Percentiles rank a stretch among this genome's conserved stretches.
phyloP scores from a whole-genome alignment of 768 basidiomycete species.

The Clitopilus hobsonii region DNA sequence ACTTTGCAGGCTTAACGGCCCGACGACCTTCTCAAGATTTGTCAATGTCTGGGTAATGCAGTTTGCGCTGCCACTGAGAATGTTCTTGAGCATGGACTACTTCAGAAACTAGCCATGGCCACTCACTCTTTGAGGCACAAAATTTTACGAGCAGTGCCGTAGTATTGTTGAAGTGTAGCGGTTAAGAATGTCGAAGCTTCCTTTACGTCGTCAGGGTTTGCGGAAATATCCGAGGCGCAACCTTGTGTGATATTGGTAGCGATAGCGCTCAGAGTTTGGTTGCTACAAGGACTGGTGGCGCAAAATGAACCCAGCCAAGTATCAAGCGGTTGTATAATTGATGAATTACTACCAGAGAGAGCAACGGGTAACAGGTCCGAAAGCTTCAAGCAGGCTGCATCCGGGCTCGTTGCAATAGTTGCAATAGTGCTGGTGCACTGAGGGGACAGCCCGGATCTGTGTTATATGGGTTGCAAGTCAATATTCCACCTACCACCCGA shows the following conservation, averaged over 20 bases:
- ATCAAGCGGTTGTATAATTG: slow-evolving; percentile 44
- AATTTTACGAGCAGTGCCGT: slow-evolving; percentile 51
- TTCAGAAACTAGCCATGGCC: background rate
- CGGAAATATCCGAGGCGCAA: slow-evolving; percentile 33
- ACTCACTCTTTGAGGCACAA: slow-evolving; percentile 63
- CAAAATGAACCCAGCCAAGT: slow-evolving; percentile 58
- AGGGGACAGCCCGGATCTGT: slow-evolving; percentile 31
- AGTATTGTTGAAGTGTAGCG: slow-evolving; percentile 39
- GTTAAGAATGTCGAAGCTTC: slow-evolving; percentile 9
- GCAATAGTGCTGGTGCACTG: slow-evolving; percentile 44
- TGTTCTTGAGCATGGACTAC: background rate
- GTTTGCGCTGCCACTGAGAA: slow-evolving; percentile 27
- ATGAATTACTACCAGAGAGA: slow-evolving; percentile 24
- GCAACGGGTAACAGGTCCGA: slow-evolving; percentile 34
- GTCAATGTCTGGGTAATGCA: slow-evolving; percentile 58
- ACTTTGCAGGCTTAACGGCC: slow-evolving; percentile 29
- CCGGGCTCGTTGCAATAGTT: slow-evolving; percentile 35
- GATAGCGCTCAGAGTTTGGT: slow-evolving; percentile 49
- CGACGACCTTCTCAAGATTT: slow-evolving; percentile 36
- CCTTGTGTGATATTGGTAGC: slow-evolving; percentile 47
- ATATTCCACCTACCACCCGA: slow-evolving; percentile 8
- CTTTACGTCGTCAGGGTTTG: slow-evolving; percentile 10
- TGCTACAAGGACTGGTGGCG: slow-evolving; percentile 45
- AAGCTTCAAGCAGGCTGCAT: slow-evolving; percentile 45
- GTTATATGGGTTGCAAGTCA: slow-evolving; percentile 8